phyloP scores from a whole-genome alignment of 495 filamentous ascomycete species.

The Xylaria curta region DNA sequence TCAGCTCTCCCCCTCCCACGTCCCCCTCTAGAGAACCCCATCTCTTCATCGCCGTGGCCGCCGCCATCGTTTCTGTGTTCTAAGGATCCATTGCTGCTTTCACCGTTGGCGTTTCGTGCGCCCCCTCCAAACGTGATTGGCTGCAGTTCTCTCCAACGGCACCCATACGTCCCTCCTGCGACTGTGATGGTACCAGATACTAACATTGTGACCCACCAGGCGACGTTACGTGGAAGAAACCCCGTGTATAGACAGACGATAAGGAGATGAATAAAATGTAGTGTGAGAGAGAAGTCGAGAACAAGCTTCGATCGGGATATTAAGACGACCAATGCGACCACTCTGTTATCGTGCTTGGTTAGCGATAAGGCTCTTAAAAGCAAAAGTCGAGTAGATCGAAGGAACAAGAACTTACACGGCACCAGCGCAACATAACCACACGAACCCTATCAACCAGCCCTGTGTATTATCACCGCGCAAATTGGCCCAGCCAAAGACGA shows the following conservation, averaged over 20 bases:
- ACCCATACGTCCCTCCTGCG: slow-evolving; percentile 82
- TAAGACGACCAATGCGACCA: slow-evolving; percentile 78
- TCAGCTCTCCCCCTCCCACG: slow-evolving; percentile 61
- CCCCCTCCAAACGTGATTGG: slow-evolving; percentile 87
- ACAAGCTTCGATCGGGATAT: slow-evolving; percentile 89
- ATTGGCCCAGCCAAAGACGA: slow-evolving; percentile 82
- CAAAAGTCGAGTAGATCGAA: not conserved
- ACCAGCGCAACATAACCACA: slow-evolving; percentile 82
- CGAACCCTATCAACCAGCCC: slow-evolving; percentile 88
- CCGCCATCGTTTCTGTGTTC: slow-evolving; percentile 28
- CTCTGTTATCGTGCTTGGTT: slow-evolving; percentile 51
- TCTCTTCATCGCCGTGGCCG: slow-evolving; percentile 52
- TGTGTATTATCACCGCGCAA: slow-evolving; percentile 87
- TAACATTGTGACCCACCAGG: slow-evolving; percentile 88
- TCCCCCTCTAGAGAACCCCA: slow-evolving; percentile 54
- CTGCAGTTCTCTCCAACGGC: slow-evolving; percentile 83
- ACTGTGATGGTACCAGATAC: slow-evolving; percentile 73
- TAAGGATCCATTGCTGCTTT: slow-evolving; percentile 26
- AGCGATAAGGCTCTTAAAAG: not conserved
- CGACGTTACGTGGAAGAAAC: slow-evolving; percentile 70
- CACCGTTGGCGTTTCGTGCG: slow-evolving; percentile 26
- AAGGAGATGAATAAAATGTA: slow-evolving; percentile 86
- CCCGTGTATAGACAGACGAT: slow-evolving; percentile 76
- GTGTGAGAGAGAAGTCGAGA: slow-evolving; percentile 89
- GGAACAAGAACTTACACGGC: slow-evolving; percentile 66